Percentiles rank a stretch among this genome's conserved stretches.
These are phyloP conservation scores for Salicornia ramosissima DNA, from an alignment of 148 eudicot species.

Conservation along the genomic window DNA sequence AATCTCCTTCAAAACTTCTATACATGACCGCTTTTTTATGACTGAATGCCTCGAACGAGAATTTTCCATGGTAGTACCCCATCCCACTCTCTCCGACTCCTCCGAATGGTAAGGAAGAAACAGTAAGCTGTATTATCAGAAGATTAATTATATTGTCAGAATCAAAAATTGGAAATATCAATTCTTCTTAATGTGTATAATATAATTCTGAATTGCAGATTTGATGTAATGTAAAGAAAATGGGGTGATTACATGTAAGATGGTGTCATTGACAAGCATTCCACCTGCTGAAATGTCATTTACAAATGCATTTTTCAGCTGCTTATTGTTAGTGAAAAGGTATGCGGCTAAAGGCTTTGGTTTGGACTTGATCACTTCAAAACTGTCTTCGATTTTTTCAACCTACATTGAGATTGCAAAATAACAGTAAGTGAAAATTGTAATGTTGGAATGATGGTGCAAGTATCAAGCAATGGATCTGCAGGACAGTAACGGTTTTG, in stretches of 20 bases:
- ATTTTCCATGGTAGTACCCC: constrained; percentile 71
- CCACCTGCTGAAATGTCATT: constrained; percentile 53
- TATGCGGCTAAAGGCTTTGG: constrained; percentile 76
- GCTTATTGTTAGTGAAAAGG: constrained; percentile 50
- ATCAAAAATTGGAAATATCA: neutral
- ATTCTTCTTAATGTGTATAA: no score
- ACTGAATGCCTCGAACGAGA: constrained; percentile 63
- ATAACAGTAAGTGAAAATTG: neutral
- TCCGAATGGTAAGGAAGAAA: constrained; percentile 55
- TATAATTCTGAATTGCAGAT: neutral
- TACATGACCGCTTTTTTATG: constrained; percentile 64
- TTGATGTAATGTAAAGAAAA: neutral
- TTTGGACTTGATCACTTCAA: constrained; percentile 50
- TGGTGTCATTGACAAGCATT: constrained; percentile 58
- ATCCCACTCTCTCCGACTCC: constrained; percentile 86
- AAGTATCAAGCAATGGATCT: no score
- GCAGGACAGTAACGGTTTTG: no score
- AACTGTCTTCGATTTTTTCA: constrained; percentile 48
- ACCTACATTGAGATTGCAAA: constrained; percentile 30
- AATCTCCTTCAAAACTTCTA: constrained; percentile 47
- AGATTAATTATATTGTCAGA: neutral
- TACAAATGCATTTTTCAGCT: constrained; percentile 50
- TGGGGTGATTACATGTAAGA: constrained; percentile 40
- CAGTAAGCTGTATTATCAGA: constrained; percentile 36
- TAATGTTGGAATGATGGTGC: neutral